These are phyloP conservation scores for Liquidambar formosana DNA, from an alignment of 164 flowering plant species.

Conservation along the genomic window DNA sequence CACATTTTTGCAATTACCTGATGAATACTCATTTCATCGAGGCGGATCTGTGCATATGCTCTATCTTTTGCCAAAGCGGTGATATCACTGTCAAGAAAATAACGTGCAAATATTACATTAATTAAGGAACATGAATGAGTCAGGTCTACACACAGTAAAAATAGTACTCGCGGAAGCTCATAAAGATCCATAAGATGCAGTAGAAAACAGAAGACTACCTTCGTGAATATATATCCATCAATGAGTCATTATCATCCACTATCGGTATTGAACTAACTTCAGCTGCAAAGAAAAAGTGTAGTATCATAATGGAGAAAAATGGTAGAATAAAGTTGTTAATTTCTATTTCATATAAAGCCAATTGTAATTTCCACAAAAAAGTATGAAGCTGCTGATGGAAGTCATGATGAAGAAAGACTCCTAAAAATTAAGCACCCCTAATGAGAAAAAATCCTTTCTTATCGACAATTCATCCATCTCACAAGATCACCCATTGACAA, in stretches of 20 bases:
- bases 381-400: too few species aligned
- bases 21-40: conserved; percentile 63
- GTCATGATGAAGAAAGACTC: too few species aligned
- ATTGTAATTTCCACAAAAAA: neutral
- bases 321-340: neutral
- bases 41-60: conserved; percentile 57
- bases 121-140: neutral
- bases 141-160: too few species aligned
- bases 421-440: too few species aligned
- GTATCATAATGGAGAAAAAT: neutral
- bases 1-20: conserved; percentile 37
- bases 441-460: too few species aligned
- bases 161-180: too few species aligned
- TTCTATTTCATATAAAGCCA: neutral
- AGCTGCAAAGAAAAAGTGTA: conserved; percentile 40
- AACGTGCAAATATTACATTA: conserved; percentile 9
- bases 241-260: conserved; percentile 85
- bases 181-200: too few species aligned
- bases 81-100: conserved; percentile 50
- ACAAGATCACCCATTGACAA: too few species aligned
- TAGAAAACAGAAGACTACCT: conserved; percentile 42
- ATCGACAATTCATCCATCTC: too few species aligned
- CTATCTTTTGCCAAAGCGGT: conserved; percentile 71
- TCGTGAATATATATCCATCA: conserved; percentile 81
- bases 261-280: conserved; percentile 92